These are phyloP conservation scores for Diplodia intermedia DNA, from an alignment of 2,329 filamentous ascomycete genomes.

Conservation along the genomic window DNA sequence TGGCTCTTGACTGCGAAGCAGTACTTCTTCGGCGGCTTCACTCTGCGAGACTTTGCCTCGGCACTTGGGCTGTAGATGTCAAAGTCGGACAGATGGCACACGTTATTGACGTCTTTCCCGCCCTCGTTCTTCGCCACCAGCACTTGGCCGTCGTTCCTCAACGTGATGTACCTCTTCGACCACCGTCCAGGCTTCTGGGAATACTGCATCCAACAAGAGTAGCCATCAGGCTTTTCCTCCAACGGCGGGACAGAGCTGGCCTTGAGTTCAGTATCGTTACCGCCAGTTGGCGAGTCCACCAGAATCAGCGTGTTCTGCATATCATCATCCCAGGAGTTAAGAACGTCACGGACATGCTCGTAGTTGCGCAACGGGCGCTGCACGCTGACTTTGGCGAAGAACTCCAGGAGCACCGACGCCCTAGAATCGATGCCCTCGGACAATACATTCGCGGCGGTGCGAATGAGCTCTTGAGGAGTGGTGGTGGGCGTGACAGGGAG, in stretches of 20 bases:
- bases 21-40: constrained; percentile 83
- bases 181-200: constrained; percentile 84
- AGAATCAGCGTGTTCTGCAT: constrained; percentile 77
- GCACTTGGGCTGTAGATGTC: constrained; percentile 84
- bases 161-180: constrained; percentile 81
- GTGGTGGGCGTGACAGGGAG: constrained; percentile 79
- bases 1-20: constrained; percentile 93
- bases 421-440: constrained; percentile 68
- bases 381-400: constrained; percentile 75
- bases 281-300: constrained; percentile 62
- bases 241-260: constrained; percentile 65
- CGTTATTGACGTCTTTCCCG: constrained; percentile 68
- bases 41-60: constrained; percentile 69
- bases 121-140: constrained; percentile 73
- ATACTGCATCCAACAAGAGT: constrained; percentile 76
- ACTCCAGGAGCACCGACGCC: constrained; percentile 77
- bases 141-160: constrained; percentile 76
- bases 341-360: constrained; percentile 82
- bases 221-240: constrained; percentile 68
- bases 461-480: constrained; percentile 74
- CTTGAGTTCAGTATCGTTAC: constrained; percentile 65
- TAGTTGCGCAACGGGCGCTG: constrained; percentile 85
- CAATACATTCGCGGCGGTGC: constrained; percentile 68
- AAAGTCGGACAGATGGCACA: constrained; percentile 90
- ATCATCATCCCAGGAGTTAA: constrained; percentile 93